A percentile compares a stretch with the other conserved stretches of the same genome.
These are phyloP conservation scores for Skeletonema potamos DNA, from an alignment of 108 stramenopile species.

Conservation along the genomic window DNA sequence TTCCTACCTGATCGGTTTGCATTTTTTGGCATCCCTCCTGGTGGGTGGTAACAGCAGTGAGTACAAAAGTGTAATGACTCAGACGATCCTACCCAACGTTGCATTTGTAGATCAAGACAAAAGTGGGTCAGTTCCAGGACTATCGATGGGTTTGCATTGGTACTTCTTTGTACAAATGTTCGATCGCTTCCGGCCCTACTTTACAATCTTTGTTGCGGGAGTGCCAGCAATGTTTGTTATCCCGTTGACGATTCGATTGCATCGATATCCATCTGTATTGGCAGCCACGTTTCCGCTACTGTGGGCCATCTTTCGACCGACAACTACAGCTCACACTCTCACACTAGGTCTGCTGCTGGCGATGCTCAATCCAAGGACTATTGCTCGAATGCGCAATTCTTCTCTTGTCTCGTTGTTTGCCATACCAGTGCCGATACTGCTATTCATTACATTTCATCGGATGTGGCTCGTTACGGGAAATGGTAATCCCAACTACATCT, in stretches of 20 bases:
- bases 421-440: slow-evolving; percentile 56
- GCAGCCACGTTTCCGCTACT: slow-evolving; percentile 54
- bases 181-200: slow-evolving; percentile 72
- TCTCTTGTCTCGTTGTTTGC: slow-evolving; percentile 59
- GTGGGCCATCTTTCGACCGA: slow-evolving; percentile 61
- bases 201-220: slow-evolving; percentile 46
- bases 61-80: slow-evolving; percentile 15
- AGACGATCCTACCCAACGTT: slow-evolving; percentile 19
- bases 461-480: slow-evolving; percentile 79
- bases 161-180: slow-evolving; percentile 82
- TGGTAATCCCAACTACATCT: slow-evolving; percentile 85
- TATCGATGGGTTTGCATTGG: slow-evolving; percentile 78
- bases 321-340: slow-evolving; percentile 60
- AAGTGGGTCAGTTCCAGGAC: slow-evolving; percentile 51
- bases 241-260: slow-evolving; percentile 64
- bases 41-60: slow-evolving; percentile 19
- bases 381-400: slow-evolving; percentile 57
- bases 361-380: slow-evolving; percentile 54
- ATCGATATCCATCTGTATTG: slow-evolving; percentile 65
- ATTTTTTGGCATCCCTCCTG: slow-evolving; percentile 33
- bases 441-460: slow-evolving; percentile 66
- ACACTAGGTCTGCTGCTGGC: slow-evolving; percentile 57
- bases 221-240: slow-evolving; percentile 58
- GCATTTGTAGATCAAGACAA: slow-evolving; percentile 36
- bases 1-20: slow-evolving; percentile 18